These are phyloP conservation scores for Candida nemodendra DNA, from an alignment of 805 yeast genomes.

Conservation along the genomic window DNA sequence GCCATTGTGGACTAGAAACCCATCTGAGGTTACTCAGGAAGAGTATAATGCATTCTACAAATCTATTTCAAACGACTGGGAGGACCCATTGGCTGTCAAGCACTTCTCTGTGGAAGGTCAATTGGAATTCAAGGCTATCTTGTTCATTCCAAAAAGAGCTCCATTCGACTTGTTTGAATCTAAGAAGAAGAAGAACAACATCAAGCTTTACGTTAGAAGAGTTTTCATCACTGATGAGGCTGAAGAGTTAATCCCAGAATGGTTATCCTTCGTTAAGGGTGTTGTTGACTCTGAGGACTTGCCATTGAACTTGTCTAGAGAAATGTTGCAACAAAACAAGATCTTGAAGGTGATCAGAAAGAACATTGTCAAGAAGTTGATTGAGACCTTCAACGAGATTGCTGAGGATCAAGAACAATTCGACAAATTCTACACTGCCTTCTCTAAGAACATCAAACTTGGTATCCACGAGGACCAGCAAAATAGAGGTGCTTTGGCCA, in stretches of 20 bases:
- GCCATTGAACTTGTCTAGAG: conserved; percentile 99
- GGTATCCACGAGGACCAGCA: conserved; percentile 99
- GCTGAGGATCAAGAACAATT: conserved; percentile 99
- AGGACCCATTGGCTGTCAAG: conserved; percentile 98
- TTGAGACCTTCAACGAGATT: conserved; percentile 98
- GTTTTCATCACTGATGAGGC: conserved; percentile 99
- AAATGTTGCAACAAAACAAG: conserved; percentile 99
- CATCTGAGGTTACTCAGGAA: conserved; percentile 94
- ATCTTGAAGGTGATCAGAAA: conserved; percentile 98
- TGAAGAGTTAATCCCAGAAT: conserved; percentile 98
- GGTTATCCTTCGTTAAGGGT: conserved; percentile 97
- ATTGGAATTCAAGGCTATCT: conserved; percentile 97
- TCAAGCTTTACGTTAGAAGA: conserved; percentile 98
- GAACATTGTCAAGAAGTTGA: conserved; percentile 97
- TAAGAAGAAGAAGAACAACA: conserved; percentile 98
- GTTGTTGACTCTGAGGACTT: conserved; percentile 99
- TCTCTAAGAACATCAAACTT: conserved; percentile 96
- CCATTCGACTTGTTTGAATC: conserved; percentile 98
- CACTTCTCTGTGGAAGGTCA: conserved; percentile 99
- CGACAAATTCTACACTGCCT: conserved; percentile 96
- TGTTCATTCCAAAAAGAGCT: conserved; percentile 98
- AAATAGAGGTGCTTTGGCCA: conserved; percentile 94
- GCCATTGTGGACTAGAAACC: conserved; percentile 99
- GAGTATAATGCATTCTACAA: conserved; percentile 99
- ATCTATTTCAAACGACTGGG: conserved; percentile 99